Evolutionary conservation across 768 basidiomycete genomes (phyloP), one percentile per base, ranked within the genome.

Genomic region (Trametes elegans): DNA sequence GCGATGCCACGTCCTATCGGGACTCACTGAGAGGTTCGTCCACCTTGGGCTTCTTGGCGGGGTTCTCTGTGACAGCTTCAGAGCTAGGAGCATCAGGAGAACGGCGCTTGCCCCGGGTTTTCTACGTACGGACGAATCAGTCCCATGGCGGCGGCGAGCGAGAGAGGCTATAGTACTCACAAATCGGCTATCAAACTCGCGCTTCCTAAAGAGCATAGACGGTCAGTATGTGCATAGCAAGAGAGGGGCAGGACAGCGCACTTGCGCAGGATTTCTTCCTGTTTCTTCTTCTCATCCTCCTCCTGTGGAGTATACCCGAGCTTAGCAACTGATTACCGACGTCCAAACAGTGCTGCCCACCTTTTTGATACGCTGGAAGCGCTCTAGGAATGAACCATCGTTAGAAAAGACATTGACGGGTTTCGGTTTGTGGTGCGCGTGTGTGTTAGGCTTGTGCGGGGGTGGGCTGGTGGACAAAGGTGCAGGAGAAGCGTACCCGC

Each of bases 371-470:
- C 79, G 78, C 68, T 84, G 81, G 63, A 87, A 78, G 9, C 84
- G 76, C 60, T 86, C 79, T 51, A 86, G 70, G 66, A 87, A 87
- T 8, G 84, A 84, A 7, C 85, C 85, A 61, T 87, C 85, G 65
- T 86, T 80, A 50, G 83, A 76, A 65, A 88, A 88, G 19, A 87
- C 77, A 64, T 86, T 87, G 43, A 74, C 71, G 11, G 77, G 71
- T 60, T 80, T 83, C 34, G 72, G 39, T 63, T 73, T 76, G 16
- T 66, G 51, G 18, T 62, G 52, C 7, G 60, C 29, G 18, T 62
- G 52, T 8, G 60, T 32, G 18, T 64, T 61, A 51, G 68, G 57
- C 39, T 60, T 68, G 19, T 68, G 56, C 42, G 64, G 41, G n/a
- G 67, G 57, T 16, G 70, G 56, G 16, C 65, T 43, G 19, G 64